Evolutionary conservation across 352 stramenopile species (phyloP).

Genomic region (Aphanomyces invadans): DNA sequence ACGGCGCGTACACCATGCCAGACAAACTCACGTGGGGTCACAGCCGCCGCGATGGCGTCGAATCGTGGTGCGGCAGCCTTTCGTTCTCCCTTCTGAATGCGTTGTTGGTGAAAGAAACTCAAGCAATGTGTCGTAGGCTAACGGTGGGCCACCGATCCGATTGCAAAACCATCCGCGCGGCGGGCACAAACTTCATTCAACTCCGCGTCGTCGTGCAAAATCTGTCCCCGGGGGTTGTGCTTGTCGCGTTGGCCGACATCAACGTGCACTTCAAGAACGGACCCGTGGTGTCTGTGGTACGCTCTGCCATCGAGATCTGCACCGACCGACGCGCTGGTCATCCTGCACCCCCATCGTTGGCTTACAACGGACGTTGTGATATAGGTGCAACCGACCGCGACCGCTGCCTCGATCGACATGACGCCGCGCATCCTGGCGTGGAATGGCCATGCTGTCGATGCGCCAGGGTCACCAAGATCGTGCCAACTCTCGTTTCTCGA

Average conservation of each 20-base stretch:
- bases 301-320: constrained; percentile 26
- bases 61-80: constrained; percentile 48
- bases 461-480: constrained; percentile 28
- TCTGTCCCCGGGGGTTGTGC: constrained; percentile 41
- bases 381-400: neutral
- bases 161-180: constrained; percentile 39
- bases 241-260: constrained; percentile 51
- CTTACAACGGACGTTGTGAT: constrained; percentile 16
- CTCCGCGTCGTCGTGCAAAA: constrained; percentile 67
- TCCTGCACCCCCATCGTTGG: no score
- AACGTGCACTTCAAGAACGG: constrained; percentile 66
- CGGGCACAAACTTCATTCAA: constrained; percentile 42
- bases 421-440: constrained; percentile 43
- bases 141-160: constrained; percentile 62
- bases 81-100: neutral
- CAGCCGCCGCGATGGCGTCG: constrained; percentile 47
- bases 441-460: constrained; percentile 38
- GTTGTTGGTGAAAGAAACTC: no score
- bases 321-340: constrained; percentile 2
- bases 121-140: no score
- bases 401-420: constrained; percentile 19
- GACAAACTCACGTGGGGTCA: constrained; percentile 65
- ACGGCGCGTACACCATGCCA: constrained; percentile 52
- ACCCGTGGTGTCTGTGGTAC: constrained; percentile 39
- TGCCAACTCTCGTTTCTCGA: constrained; percentile 51